phyloP scores from a whole-genome alignment of 176 grass and related monocot genomes.

The Tillandsia leiboldiana region DNA sequence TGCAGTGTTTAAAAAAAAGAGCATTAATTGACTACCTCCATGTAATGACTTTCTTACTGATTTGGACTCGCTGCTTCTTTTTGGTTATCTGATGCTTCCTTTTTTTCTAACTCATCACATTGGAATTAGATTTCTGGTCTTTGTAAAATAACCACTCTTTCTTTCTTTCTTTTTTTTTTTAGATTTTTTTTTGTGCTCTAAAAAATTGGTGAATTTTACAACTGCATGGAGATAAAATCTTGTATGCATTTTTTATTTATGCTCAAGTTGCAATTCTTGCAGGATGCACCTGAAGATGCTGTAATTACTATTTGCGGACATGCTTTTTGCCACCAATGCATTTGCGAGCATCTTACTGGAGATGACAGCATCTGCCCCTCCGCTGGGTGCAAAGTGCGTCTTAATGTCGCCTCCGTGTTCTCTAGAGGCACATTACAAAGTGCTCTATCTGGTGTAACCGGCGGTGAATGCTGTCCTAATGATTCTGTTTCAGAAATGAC shows the following conservation, averaged over 20 bases:
- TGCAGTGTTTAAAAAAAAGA: too few species aligned
- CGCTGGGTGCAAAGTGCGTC: conserved; percentile 49
- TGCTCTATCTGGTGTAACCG: conserved; percentile 39
- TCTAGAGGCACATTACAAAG: conserved; percentile 69
- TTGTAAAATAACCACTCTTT: too few species aligned
- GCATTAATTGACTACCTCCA: too few species aligned
- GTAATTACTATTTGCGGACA: conserved; percentile 78
- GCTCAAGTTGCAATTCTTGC: not conserved
- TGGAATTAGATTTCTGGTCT: too few species aligned
- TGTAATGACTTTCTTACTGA: too few species aligned
- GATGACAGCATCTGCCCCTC: conserved; percentile 66
- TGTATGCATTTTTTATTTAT: not conserved
- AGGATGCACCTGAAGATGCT: conserved; percentile 97
- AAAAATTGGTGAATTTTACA: too few species aligned
- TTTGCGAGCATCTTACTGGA: conserved; percentile 77
- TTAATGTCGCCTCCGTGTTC: conserved; percentile 65
- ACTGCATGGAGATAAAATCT: not conserved
- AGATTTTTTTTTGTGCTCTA: too few species aligned
- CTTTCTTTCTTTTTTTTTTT: too few species aligned
- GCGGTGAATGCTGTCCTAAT: conserved; percentile 26
- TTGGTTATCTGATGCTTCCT: too few species aligned
- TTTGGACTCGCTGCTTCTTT: too few species aligned
- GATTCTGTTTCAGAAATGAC: conserved; percentile 37
- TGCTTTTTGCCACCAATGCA: conserved; percentile 96
- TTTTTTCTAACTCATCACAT: too few species aligned